phyloP scores from a whole-genome alignment of 83 land plant species.

The Isoetes engelmannii region DNA sequence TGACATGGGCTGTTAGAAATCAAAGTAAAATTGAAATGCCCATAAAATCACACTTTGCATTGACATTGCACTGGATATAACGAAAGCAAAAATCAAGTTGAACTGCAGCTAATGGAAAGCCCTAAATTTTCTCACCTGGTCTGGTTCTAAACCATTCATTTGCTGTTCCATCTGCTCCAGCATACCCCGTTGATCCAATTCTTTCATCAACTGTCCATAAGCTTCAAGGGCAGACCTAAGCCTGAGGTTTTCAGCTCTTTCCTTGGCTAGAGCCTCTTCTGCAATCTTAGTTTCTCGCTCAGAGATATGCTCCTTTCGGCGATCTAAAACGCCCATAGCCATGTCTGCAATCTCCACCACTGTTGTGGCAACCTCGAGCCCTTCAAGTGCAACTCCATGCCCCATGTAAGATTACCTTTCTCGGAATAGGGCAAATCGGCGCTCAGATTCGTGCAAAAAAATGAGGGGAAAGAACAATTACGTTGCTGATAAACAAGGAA shows the following conservation, averaged over 20 bases:
- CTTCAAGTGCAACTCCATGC: slow-evolving; percentile 1
- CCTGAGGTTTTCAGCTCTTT: neutral
- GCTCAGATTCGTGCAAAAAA: too few relatives aligned
- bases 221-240: slow-evolving; percentile 2
- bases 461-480: too few relatives aligned
- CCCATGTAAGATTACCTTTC: too few relatives aligned
- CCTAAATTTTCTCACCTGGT: neutral
- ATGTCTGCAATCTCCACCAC: slow-evolving; percentile 6
- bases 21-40: too few relatives aligned
- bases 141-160: slow-evolving; percentile 1
- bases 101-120: neutral
- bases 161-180: slow-evolving; percentile 8
- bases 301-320: neutral
- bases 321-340: slow-evolving; percentile 4
- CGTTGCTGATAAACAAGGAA: too few relatives aligned
- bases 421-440: too few relatives aligned
- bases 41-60: too few relatives aligned
- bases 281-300: neutral
- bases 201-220: neutral
- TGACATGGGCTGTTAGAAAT: too few relatives aligned
- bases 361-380: neutral
- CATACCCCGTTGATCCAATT: neutral
- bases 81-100: too few relatives aligned
- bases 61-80: too few relatives aligned
- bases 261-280: slow-evolving; percentile 8